Percentiles rank a stretch among this genome's conserved stretches.
Evolutionary conservation across 176 grass and related monocot genomes (phyloP).

Genomic region (Bromus sterilis): DNA sequence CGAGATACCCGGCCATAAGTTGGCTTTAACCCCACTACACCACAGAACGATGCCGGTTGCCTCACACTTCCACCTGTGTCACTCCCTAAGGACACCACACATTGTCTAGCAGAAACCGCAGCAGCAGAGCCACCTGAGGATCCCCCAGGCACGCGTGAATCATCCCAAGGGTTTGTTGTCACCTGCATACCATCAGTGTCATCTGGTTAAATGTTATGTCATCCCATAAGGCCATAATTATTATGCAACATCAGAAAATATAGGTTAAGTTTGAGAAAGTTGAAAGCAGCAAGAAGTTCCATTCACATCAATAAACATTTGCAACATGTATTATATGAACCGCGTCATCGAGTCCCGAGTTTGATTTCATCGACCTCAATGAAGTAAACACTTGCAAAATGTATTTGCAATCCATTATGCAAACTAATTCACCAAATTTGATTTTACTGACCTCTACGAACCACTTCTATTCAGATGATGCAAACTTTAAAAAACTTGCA

Average conservation of each 20-base stretch:
- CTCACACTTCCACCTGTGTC: constrained; percentile 98
- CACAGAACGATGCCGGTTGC: constrained; percentile 93
- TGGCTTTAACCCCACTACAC: constrained; percentile 85
- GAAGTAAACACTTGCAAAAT: background rate
- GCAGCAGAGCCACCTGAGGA: constrained; percentile 92
- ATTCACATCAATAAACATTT: background rate
- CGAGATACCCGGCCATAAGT: constrained; percentile 94
- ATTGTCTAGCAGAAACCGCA: constrained; percentile 82
- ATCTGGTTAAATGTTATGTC: background rate
- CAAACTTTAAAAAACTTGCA: background rate
- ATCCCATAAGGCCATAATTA: background rate
- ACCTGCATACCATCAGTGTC: constrained; percentile 44
- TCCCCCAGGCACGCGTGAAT: constrained; percentile 73
- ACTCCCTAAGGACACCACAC: constrained; percentile 76
- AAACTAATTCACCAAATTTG: background rate
- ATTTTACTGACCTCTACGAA: background rate
- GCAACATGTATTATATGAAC: background rate
- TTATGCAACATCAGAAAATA: background rate
- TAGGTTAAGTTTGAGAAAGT: background rate
- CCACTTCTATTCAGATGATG: background rate
- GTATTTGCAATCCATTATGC: background rate
- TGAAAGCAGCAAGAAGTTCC: background rate
- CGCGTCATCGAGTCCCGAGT: background rate
- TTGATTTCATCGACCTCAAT: background rate
- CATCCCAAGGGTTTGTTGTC: constrained; percentile 88